Conservation (phyloP, 2,329 filamentous ascomycete species). For the Fusarium globosum region DNA sequence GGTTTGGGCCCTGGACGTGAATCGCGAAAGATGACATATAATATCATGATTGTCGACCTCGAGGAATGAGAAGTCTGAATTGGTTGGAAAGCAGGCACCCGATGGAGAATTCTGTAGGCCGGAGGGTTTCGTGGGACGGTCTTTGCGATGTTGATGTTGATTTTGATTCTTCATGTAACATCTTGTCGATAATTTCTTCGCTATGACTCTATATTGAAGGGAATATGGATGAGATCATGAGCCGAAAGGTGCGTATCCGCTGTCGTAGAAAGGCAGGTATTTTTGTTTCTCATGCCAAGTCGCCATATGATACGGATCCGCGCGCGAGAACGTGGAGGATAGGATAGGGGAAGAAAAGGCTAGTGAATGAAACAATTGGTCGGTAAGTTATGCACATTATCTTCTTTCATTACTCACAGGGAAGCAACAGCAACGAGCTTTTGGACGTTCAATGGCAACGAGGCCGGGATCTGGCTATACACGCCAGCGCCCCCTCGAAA, state of each 20-base stretch:
- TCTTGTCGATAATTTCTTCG: neutral
- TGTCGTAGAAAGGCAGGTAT: neutral
- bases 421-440: neutral
- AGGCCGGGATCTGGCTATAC: neutral
- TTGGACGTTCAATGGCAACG: neutral
- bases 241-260: neutral
- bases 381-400: no score
- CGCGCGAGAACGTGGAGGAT: neutral
- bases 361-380: neutral
- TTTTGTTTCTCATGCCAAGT: neutral
- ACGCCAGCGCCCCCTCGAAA: neutral
- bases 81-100: neutral
- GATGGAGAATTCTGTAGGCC: no score
- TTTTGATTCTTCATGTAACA: neutral
- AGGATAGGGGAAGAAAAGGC: neutral
- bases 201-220: rapidly evolving
- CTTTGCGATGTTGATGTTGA: neutral
- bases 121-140: no score
- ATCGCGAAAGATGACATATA: neutral
- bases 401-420: neutral
- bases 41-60: neutral
- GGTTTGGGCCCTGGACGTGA: neutral
- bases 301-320: neutral
- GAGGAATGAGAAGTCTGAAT: neutral
- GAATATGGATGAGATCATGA: no score